Conservation (phyloP, 805 yeast genomes). For the Brettanomyces naardenensis region DNA sequence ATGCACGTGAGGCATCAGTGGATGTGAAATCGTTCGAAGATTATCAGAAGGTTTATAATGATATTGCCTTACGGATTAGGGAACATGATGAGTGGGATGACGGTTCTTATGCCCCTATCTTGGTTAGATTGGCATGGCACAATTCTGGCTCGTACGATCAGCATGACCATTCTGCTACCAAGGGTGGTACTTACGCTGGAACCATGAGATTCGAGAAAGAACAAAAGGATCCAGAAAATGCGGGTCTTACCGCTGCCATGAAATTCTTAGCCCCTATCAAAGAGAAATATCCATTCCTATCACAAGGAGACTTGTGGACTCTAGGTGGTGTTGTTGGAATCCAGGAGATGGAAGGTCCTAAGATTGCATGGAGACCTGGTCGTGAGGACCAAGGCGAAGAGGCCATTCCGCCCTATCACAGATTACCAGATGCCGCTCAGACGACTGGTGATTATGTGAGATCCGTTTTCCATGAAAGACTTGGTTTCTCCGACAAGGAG, state of each 20-base stretch:
- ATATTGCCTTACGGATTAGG: conserved; percentile 54
- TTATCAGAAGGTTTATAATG: conserved; percentile 63
- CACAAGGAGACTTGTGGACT: conserved; percentile 66
- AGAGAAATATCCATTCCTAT: conserved; percentile 49
- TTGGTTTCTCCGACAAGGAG: conserved; percentile 42
- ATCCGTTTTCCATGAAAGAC: conserved; percentile 32
- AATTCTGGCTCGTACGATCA: conserved; percentile 40
- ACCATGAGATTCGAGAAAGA: conserved; percentile 48
- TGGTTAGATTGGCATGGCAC: conserved; percentile 44
- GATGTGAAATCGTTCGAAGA: conserved; percentile 35
- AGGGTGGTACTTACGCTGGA: conserved; percentile 43
- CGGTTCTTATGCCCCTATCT: conserved; percentile 46
- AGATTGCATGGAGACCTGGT: conserved; percentile 49
- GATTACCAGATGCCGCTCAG: conserved; percentile 42
- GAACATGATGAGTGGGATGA: conserved; percentile 53
- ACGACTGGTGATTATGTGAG: conserved; percentile 37
- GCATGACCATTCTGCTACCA: conserved; percentile 30
- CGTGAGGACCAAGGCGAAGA: conserved; percentile 29
- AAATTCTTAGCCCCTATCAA: conserved; percentile 48
- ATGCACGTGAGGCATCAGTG: conserved; percentile 26
- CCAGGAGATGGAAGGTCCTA: conserved; percentile 60
- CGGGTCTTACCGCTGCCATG: conserved; percentile 47
- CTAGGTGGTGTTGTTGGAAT: conserved; percentile 60
- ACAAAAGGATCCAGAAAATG: conserved; percentile 40
- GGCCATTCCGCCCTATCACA: conserved; percentile 37